Conservation (phyloP, 2,329 filamentous ascomycete species). For the Macrophomina pseudophaseolina region DNA sequence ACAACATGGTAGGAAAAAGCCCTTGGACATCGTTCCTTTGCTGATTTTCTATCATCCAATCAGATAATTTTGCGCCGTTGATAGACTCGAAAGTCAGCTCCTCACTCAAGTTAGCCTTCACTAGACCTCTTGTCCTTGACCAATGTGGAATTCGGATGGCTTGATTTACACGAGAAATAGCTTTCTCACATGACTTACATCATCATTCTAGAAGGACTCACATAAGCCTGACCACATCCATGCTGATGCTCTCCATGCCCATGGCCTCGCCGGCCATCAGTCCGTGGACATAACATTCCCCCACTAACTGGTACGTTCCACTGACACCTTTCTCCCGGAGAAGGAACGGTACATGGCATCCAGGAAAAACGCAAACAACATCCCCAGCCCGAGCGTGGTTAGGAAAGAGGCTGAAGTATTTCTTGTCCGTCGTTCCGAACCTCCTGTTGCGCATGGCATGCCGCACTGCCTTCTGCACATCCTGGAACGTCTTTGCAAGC, state of each 20-base stretch:
- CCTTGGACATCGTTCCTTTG: too few relatives aligned
- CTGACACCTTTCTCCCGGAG: conserved; percentile 3
- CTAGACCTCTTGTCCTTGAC: too few relatives aligned
- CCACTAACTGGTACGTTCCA: background rate
- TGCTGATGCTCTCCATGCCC: background rate
- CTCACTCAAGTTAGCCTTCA: too few relatives aligned
- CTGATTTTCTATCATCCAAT: too few relatives aligned
- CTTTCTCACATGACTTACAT: too few relatives aligned
- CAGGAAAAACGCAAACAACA: conserved; percentile 32
- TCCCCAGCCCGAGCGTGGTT: conserved; percentile 30
- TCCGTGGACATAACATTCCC: conserved; percentile 11
- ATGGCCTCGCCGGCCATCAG: background rate
- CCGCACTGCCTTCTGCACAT: conserved; percentile 30
- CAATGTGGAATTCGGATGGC: too few relatives aligned
- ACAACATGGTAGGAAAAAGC: too few relatives aligned
- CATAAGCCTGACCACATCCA: background rate
- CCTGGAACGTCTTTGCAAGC: background rate
- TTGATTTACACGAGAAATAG: too few relatives aligned
- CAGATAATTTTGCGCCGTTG: too few relatives aligned
- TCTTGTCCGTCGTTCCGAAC: conserved; percentile 33
- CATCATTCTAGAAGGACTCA: background rate
- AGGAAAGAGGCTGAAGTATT: conserved; percentile 35
- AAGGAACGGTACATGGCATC: conserved; percentile 34
- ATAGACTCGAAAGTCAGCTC: too few relatives aligned
- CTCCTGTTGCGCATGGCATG: conserved; percentile 33